phyloP scores from a whole-genome alignment of 345 rosid genomes.

The Anacardium occidentale region DNA sequence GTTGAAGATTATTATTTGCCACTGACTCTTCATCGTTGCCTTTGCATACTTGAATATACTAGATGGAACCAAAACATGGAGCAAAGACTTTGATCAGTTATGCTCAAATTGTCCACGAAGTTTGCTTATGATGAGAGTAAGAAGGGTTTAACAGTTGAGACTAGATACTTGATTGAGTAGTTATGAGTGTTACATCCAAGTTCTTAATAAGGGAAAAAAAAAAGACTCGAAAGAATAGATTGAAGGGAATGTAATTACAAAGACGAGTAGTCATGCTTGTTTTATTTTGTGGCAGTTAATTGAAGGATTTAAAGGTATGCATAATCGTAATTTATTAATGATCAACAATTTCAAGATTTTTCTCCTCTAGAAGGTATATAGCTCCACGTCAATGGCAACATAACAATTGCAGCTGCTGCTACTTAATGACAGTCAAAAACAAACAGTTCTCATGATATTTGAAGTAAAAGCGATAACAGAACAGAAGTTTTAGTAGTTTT shows the following conservation, averaged over 20 bases:
- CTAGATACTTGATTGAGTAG: conserved; percentile 1
- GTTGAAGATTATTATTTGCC: background rate
- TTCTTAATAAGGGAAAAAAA: background rate
- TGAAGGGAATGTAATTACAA: conserved; percentile 17
- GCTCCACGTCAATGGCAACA: background rate
- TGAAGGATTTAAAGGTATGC: background rate
- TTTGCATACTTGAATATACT: background rate
- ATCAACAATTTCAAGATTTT: background rate
- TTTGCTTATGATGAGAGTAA: background rate
- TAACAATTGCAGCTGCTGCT: background rate
- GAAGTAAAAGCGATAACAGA: background rate
- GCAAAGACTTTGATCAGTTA: background rate
- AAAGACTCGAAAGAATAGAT: conserved; percentile 12
- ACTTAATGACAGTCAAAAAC: background rate
- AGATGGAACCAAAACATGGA: background rate
- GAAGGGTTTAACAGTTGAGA: background rate
- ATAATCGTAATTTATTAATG: background rate
- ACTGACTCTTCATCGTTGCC: background rate
- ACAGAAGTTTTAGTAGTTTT: background rate
- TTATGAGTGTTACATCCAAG: background rate
- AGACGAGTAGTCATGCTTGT: conserved; percentile 13
- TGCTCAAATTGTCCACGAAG: background rate
- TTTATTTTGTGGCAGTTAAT: background rate
- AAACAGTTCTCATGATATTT: background rate
- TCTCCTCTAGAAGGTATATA: background rate